Base-by-base conservation (phyloP, 352 stramenopile species). In the Phytopythium mirpurense region DNA sequence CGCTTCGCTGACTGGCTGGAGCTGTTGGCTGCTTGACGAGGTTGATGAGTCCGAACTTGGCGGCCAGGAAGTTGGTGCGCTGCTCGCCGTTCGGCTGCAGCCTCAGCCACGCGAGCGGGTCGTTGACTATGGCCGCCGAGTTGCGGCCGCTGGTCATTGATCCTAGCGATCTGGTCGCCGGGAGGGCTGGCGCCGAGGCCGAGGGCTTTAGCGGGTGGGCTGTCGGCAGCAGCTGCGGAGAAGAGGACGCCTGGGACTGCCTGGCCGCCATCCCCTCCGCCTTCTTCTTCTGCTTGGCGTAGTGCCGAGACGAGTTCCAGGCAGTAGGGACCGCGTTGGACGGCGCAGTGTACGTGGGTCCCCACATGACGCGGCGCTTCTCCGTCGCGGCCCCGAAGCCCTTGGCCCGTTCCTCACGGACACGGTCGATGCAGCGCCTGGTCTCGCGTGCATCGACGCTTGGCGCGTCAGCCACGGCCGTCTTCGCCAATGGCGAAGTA, bases 81-180 rank as follows among this genome's bases (percentile, higher is more conserved):
- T 79, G 65, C 19, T 89, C 72, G 14, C 75, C 75, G 32, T 80
- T 69, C 0, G 71, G 70, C 29, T 70, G 72, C 34, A 60, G 53
- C 3, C 74, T 57, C 3, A 87, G 49, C 78, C 78, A 89, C 19
- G 76, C 78, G 43, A 89, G 84, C 21, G 77, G 70, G 34, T 90
- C 74, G 19, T 63, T 35, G 2, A 56, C 51, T 2, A 49, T 40
- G 64, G 50, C 51, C 14, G 18, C 19, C 6, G 18, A 35, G 26
- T 61, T 26, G 5, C 32, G 27, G 40, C 19, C 41, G 19, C 36
- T 31, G 31, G 16, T 26, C 21, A 49, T 34, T 31, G 54, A 27
- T 14, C 27, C 46, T 34, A 45, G 27, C 40, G 26, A 26, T 18
- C 26, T 44, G 26, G 27, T n/a, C 11, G 32, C 32, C 19, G 50